A percentile compares a stretch with the other conserved stretches of the same genome.
These are phyloP conservation scores for Wallacemonas sp. DNA, from an alignment of 208 protist species.

Conservation along the genomic window DNA sequence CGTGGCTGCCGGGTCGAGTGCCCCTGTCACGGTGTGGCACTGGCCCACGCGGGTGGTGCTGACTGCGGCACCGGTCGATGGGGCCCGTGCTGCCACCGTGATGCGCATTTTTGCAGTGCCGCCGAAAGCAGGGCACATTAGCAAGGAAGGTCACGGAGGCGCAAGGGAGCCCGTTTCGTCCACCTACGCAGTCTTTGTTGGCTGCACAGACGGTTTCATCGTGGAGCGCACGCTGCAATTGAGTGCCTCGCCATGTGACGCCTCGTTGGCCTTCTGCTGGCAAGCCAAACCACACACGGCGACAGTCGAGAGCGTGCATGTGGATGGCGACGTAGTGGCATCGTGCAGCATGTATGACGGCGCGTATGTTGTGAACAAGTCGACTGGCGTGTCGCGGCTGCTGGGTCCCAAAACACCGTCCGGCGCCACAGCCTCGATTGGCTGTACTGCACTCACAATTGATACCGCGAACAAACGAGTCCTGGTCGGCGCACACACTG, in stretches of 20 bases:
- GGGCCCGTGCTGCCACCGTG: constrained; percentile 12
- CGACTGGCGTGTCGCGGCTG: constrained; percentile 18
- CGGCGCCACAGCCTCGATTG: background rate
- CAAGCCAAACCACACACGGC: constrained; percentile 58
- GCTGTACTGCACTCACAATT: constrained; percentile 33
- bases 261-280: constrained; percentile 26
- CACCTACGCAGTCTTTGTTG: constrained; percentile 32
- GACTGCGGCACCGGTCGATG: background rate
- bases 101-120: constrained; percentile 8
- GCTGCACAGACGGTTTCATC: constrained; percentile 61
- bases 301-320: constrained; percentile 44
- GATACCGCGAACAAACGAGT: constrained; percentile 56
- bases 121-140: too few relatives aligned
- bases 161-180: background rate
- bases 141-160: too few relatives aligned
- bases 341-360: constrained; percentile 66
- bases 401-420: constrained; percentile 12
- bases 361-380: constrained; percentile 43
- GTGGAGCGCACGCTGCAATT: constrained; percentile 43
- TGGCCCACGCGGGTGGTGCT: constrained; percentile 7
- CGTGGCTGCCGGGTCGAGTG: constrained; percentile 9
- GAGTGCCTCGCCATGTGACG: background rate
- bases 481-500: constrained; percentile 58
- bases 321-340: constrained; percentile 60
- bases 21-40: constrained; percentile 14